phyloP scores from a whole-genome alignment of 805 yeast genomes.

The Barnettozyma vustinii region DNA sequence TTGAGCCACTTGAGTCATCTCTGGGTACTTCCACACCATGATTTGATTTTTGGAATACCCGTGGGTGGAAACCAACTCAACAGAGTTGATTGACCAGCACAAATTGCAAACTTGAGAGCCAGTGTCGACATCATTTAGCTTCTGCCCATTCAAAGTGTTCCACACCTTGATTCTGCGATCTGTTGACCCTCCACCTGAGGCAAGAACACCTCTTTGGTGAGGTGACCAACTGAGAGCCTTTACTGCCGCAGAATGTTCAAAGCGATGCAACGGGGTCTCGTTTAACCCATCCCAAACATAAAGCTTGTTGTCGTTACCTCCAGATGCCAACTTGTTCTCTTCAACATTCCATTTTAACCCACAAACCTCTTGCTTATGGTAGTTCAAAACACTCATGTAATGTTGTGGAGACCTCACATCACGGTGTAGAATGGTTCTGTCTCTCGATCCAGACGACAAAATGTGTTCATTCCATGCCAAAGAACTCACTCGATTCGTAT shows the following conservation, averaged over 20 bases:
- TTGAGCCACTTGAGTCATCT: constrained; percentile 87
- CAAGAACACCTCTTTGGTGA: constrained; percentile 88
- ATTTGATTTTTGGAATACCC: constrained; percentile 90
- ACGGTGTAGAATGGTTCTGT: constrained; percentile 76
- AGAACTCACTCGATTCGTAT: constrained; percentile 76
- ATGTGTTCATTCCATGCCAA: constrained; percentile 93
- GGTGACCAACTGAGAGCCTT: constrained; percentile 98
- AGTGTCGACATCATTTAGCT: constrained; percentile 78
- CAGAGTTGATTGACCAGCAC: constrained; percentile 87
- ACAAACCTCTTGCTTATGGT: constrained; percentile 92
- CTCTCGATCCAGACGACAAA: constrained; percentile 82
- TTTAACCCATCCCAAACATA: constrained; percentile 80
- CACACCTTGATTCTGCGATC: constrained; percentile 87
- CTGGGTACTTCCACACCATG: constrained; percentile 89
- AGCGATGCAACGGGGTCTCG: constrained; percentile 62
- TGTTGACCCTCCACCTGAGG: constrained; percentile 96
- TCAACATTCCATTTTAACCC: constrained; percentile 92
- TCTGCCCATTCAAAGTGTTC: constrained; percentile 79
- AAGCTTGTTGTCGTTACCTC: constrained; percentile 89
- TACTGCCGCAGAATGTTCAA: constrained; percentile 92
- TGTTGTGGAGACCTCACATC: constrained; percentile 89
- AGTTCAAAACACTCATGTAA: constrained; percentile 61
- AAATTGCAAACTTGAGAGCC: constrained; percentile 96
- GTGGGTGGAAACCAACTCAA: constrained; percentile 90
- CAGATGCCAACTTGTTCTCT: constrained; percentile 88